Base-by-base conservation (phyloP, 1,139 yeast genomes). In the Yamadazyma blattariae region DNA sequence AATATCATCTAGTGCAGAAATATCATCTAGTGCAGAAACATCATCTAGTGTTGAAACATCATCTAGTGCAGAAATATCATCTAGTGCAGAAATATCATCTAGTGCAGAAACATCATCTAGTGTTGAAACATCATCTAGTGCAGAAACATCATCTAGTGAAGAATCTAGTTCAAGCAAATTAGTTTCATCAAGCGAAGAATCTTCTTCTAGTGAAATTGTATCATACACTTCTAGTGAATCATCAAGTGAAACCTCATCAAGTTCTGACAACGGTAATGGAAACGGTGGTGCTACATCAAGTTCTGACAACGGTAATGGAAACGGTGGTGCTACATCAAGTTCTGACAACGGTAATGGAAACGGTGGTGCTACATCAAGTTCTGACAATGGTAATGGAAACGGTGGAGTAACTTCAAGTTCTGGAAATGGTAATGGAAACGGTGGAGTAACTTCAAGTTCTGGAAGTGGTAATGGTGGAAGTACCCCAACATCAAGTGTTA, bases 341-440 rank as follows among this genome's bases (percentile, higher is more conserved):
- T n/a, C n/a, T n/a, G n/a, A n/a, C n/a, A n/a, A n/a, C n/a, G n/a
- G n/a, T n/a, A n/a, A n/a, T n/a, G n/a, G n/a, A n/a, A n/a, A n/a
- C n/a, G n/a, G n/a, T n/a, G n/a, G n/a, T n/a, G n/a, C n/a, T n/a
- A n/a, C n/a, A n/a, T n/a, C n/a, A n/a, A n/a, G n/a, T n/a, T n/a
- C n/a, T n/a, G n/a, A n/a, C n/a, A n/a, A n/a, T n/a, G 12, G 27
- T 23, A 37, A 35, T 24, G 25, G 29, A 24, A 34, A 34, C 11
- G 40, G 38, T 24, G 34, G 17, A 28, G 37, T 37, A 10, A 28
- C 29, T 25, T 37, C 30, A 22, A 33, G 36, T n/a, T 34, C 40
- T 12, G 38, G 35, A 15, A 13, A 32, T n/a, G 27, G 34, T 24
- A 32, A 32, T 25, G 37, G 29, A 33, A 32, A 29, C 17, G 25